phyloP scores from a whole-genome alignment of 192 early-diverging fungal genomes.

The Umbelopsis ramanniana region DNA sequence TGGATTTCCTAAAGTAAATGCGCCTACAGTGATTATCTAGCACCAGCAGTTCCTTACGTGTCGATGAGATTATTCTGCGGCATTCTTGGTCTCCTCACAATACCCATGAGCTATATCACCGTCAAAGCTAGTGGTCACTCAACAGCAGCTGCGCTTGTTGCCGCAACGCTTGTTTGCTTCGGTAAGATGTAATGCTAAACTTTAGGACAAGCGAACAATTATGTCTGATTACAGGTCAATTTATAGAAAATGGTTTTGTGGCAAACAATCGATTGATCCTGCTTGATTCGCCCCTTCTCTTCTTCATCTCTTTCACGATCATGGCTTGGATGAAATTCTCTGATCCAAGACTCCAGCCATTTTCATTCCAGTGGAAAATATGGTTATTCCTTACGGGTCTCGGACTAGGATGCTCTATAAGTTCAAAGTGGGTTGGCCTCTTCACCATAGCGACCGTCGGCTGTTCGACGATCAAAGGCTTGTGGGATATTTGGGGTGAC shows the following conservation, averaged over 20 bases:
- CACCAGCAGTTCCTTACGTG: slow-evolving; percentile 84
- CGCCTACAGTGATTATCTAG: slow-evolving; percentile 71
- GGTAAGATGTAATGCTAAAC: slow-evolving; percentile 51
- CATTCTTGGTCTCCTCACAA: slow-evolving; percentile 72
- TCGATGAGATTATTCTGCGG: slow-evolving; percentile 80
- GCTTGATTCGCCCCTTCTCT: slow-evolving; percentile 87
- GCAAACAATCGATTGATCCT: slow-evolving; percentile 90
- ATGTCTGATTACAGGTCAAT: not conserved
- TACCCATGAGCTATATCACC: slow-evolving; percentile 83
- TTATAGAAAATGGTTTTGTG: slow-evolving; percentile 81
- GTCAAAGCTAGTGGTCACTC: slow-evolving; percentile 82
- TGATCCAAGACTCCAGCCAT: slow-evolving; percentile 59
- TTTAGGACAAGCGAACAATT: not conserved
- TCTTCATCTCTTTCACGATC: slow-evolving; percentile 81
- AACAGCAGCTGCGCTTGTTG: slow-evolving; percentile 70
- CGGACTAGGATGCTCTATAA: slow-evolving; percentile 69
- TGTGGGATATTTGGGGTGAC: slow-evolving; percentile 87
- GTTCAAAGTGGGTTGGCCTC: slow-evolving; percentile 95
- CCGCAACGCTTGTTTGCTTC: slow-evolving; percentile 76
- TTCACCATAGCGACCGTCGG: slow-evolving; percentile 89
- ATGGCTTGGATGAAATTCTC: slow-evolving; percentile 87
- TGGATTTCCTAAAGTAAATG: slow-evolving; percentile 1
- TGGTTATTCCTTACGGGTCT: slow-evolving; percentile 87
- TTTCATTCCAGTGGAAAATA: slow-evolving; percentile 77
- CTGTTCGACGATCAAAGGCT: slow-evolving; percentile 77